Base-by-base conservation (phyloP, 208 protist genomes). In the Angomonas desouzai region DNA sequence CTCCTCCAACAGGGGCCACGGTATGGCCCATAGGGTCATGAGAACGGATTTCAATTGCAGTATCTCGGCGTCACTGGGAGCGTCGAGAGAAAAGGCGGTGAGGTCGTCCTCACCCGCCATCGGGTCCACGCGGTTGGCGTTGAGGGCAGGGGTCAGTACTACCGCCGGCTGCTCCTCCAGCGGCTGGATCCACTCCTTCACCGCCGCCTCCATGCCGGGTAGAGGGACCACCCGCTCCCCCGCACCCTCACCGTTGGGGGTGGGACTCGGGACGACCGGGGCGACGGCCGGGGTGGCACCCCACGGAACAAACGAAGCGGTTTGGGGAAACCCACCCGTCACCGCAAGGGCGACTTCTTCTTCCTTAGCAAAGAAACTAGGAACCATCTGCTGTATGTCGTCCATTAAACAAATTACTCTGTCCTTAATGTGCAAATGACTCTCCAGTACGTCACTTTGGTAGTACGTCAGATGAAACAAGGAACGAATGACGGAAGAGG, bases 151-250 rank as follows among this genome's bases (percentile, higher is more conserved):
- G 45, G 45, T 51, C 18, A 23, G 18, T 16, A 16, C 6, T 16
- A 51, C 45, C 18, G 20, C 20, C 9, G 45, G 45, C 20, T 51
- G 45, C 9, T 51, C 45, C 45, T 23, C 45, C 4, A 4, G 6
- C 45, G 45, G 45, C 45, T 51, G 45, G 45, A 51, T 51, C 45
- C 45, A 51, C 45, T 51, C 45, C 45, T 51, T 51, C 45, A 51
- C 45, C 45, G 45, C 45, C 45, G n/a, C 45, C 45, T 51, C 45
- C 45, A 51, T 23, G 6, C 10, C 45, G 6, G 45, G 45, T 13
- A 23, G 10, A 4, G 6, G 20, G 20, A 16, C 10, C 45, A 9
- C 45, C 45, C 6, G 10, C 20, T 51, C 45, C 9, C 20, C n/a
- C n/a, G n/a, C n/a, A n/a, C n/a, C n/a, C n/a, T n/a, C n/a, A n/a